Conservation (phyloP, 352 stramenopile species). For the Pythium plurisporium region DNA sequence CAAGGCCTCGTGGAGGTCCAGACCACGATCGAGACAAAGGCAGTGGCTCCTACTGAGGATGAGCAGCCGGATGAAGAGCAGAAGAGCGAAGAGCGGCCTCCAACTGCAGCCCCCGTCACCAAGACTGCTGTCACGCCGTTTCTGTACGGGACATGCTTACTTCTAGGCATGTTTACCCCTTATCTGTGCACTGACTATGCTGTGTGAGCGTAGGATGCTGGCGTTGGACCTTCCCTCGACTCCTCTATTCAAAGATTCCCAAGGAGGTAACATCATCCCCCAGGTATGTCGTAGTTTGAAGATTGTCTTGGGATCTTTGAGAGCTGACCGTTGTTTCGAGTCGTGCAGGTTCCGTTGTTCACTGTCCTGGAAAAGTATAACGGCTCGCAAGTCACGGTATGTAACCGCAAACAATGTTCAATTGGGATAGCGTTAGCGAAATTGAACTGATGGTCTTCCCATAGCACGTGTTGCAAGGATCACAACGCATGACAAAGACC, state of each 20-base stretch:
- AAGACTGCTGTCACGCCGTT: conserved; percentile 57
- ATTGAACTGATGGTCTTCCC: conserved; percentile 18
- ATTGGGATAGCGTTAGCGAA: too few relatives aligned
- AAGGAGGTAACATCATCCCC: conserved; percentile 96
- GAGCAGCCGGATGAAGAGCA: conserved; percentile 28
- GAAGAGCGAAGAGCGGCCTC: conserved; percentile 15
- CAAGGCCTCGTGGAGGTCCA: conserved; percentile 93
- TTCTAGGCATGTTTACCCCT: background rate
- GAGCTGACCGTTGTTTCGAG: too few relatives aligned
- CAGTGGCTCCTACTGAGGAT: conserved; percentile 21
- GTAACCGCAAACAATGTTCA: too few relatives aligned
- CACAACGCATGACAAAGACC: conserved; percentile 83
- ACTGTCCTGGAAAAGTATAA: conserved; percentile 98
- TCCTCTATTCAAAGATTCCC: conserved; percentile 98
- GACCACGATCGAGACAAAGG: conserved; percentile 66
- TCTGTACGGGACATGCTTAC: conserved; percentile 36
- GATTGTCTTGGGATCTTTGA: too few relatives aligned
- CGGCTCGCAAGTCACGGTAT: conserved; percentile 75
- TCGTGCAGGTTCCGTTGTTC: conserved; percentile 96
- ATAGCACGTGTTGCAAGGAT: conserved; percentile 70
- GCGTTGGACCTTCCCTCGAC: conserved; percentile 97
- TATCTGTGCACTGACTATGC: background rate
- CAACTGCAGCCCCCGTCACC: conserved; percentile 8
- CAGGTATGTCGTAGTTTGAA: conserved; percentile 44
- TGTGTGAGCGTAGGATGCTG: conserved; percentile 80